Percentiles rank a stretch among this genome's conserved stretches.
Conservation (phyloP, 306 rosid genomes). For the Quillaja saponaria region DNA sequence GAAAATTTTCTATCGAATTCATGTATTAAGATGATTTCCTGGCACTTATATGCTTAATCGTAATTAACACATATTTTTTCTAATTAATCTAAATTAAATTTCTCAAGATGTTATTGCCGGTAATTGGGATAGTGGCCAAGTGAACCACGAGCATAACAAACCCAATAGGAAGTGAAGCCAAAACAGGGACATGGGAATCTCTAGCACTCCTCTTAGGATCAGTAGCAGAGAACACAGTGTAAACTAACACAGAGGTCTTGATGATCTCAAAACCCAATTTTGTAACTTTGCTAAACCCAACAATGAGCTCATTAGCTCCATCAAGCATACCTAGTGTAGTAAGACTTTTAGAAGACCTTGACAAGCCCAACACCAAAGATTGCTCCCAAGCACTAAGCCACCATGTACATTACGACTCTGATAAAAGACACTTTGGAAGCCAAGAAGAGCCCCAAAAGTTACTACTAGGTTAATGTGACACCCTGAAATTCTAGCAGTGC, state of each 20-base stretch:
- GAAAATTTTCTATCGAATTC: too few species aligned
- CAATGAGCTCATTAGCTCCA: slow-evolving; percentile 36
- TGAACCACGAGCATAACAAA: too few species aligned
- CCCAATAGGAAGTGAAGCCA: too few species aligned
- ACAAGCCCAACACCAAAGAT: slow-evolving; percentile 42
- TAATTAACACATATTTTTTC: too few species aligned
- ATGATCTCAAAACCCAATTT: slow-evolving; percentile 50
- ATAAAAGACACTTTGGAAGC: slow-evolving; percentile 46
- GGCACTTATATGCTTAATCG: too few species aligned
- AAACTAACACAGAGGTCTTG: slow-evolving; percentile 47
- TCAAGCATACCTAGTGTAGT: slow-evolving; percentile 40
- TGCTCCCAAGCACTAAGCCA: slow-evolving; percentile 47
- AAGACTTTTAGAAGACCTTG: slow-evolving; percentile 38
- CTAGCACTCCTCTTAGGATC: slow-evolving; percentile 51
- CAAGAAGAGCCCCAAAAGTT: slow-evolving; percentile 45
- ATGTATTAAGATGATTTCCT: too few species aligned
- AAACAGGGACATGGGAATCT: slow-evolving; percentile 50
- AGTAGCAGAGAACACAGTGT: slow-evolving; percentile 54
- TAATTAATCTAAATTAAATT: too few species aligned
- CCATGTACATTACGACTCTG: slow-evolving; percentile 41
- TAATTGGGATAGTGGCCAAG: too few species aligned
- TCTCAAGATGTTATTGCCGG: too few species aligned
- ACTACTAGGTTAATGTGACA: slow-evolving; percentile 55
- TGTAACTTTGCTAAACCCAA: slow-evolving; percentile 41
- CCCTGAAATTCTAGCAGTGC: slow-evolving; percentile 58